These are phyloP conservation scores for Keqinozyma sinolaborantium DNA, from an alignment of 1,139 yeast species.

Conservation along the genomic window DNA sequence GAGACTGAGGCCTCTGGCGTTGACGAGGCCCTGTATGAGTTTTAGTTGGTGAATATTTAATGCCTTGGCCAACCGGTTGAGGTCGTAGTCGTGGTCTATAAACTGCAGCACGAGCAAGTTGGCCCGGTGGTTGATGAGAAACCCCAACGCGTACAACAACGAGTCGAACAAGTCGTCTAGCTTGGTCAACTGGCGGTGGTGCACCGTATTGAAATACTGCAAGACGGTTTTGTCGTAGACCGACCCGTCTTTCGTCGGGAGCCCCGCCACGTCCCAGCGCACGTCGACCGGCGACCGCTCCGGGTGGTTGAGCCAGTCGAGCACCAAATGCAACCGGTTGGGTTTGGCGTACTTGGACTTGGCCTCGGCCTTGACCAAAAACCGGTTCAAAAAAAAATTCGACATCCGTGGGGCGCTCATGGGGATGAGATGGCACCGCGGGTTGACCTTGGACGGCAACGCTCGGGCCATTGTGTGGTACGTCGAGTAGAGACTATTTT, in stretches of 20 bases:
- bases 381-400: conserved; percentile 36
- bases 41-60: conserved; percentile 8
- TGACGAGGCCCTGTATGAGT: conserved; percentile 6
- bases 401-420: conserved; percentile 35
- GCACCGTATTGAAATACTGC: not conserved
- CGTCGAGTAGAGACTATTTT: conserved; percentile 27
- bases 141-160: conserved; percentile 30
- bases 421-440: conserved; percentile 19
- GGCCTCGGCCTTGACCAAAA: conserved; percentile 17
- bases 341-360: conserved; percentile 18
- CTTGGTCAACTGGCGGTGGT: conserved; percentile 11
- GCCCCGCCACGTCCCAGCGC: not conserved
- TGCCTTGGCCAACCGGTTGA: conserved; percentile 9
- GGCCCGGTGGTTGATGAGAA: conserved; percentile 13
- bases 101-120: conserved; percentile 13
- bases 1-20: conserved; percentile 6
- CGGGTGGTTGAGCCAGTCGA: conserved; percentile 10
- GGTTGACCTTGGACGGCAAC: conserved; percentile 5
- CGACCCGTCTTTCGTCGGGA: conserved; percentile 1
- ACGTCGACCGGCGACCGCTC: conserved; percentile 3
- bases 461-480: conserved; percentile 12
- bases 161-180: conserved; percentile 41
- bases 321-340: conserved; percentile 18
- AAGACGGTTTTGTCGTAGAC: conserved; percentile 5
- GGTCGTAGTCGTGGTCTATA: conserved; percentile 8